Base-by-base conservation (phyloP, 805 yeast genomes). In the Brettanomyces bruxellensis region DNA sequence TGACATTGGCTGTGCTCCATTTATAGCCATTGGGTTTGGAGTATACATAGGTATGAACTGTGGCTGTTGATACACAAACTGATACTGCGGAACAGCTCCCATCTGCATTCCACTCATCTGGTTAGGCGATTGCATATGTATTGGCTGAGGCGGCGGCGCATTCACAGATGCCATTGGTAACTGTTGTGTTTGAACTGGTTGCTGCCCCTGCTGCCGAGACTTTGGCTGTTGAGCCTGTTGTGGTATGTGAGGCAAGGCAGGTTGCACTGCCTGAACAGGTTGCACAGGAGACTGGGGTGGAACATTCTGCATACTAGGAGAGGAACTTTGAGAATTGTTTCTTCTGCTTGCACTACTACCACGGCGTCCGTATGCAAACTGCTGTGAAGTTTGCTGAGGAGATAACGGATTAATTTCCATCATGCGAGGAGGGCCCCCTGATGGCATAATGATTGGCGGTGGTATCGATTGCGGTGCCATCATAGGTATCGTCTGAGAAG, bases 381-480 rank as follows among this genome's bases (percentile, higher is more conserved):
- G 13, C 24, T 38, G 47, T 30, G 47, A 34, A 13, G 43, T 24
- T 25, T 25, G 56, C 45, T 53, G 57, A 14, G 54, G 49, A 25
- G 47, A 45, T 11, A 49, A 47, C 12, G 48, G 53, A n/a, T 11
- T 6, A 5, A 51, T 54, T 4, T 49, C 53, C 53, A 56, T 50
- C 48, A 54, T 47, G 3, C 53, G 53, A 23, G 52, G 47, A 18
- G 57, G 56, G 7, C 28, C 36, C 5, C 37, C 40, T 18, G 35
- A 14, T n/a, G 49, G 42, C 28, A 48, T 35, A 46, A 46, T 46
- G 41, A 41, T 48, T 13, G 45, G 47, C 4, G 42, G 47, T 22
- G 47, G 46, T 37, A 45, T 49, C 12, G 40, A 41, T 23, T 55
- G 58, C 11, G 58, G 57, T 11, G 57, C 44, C 45, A 55, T 45